These are phyloP conservation scores for Discostella pseudostelligera DNA, from an alignment of 108 stramenopile species.

Conservation along the genomic window DNA sequence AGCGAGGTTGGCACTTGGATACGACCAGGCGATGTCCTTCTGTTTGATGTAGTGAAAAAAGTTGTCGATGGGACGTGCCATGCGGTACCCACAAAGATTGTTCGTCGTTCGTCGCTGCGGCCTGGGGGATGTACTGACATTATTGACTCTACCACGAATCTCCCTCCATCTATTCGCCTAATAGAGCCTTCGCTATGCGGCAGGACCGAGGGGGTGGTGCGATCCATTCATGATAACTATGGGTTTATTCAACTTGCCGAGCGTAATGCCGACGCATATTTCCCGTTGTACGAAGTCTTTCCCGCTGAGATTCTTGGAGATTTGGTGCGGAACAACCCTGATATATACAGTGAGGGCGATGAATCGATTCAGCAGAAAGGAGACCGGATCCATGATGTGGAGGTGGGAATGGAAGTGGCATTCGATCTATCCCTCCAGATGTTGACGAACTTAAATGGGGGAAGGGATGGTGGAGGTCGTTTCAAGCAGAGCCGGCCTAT, in stretches of 20 bases:
- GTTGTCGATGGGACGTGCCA: constrained; percentile 57
- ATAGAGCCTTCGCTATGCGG: constrained; percentile 48
- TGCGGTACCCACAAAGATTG: constrained; percentile 60
- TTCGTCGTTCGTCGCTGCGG: constrained; percentile 3
- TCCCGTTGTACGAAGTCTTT: constrained; percentile 65
- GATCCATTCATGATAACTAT: constrained; percentile 60
- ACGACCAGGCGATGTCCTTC: constrained; percentile 58
- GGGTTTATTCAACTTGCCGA: constrained; percentile 83
- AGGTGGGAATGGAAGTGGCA: constrained; percentile 61
- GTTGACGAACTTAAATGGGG: constrained; percentile 20
- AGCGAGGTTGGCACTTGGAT: constrained; percentile 59
- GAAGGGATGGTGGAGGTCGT: constrained; percentile 26
- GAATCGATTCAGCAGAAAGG: constrained; percentile 24
- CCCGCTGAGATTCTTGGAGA: constrained; percentile 66
- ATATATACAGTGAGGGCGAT: constrained; percentile 2
- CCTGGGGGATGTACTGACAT: background rate
- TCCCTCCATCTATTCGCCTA: constrained; percentile 42
- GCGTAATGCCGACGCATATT: constrained; percentile 71
- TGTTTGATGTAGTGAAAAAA: constrained; percentile 73
- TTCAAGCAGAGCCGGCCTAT: background rate
- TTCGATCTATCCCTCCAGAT: constrained; percentile 78
- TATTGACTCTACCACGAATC: no score
- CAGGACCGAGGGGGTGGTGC: constrained; percentile 69
- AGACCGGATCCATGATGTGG: constrained; percentile 20
- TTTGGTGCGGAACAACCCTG: constrained; percentile 31